phyloP scores from a whole-genome alignment of 2,329 filamentous ascomycete species.

The Rutstroemia sp. region DNA sequence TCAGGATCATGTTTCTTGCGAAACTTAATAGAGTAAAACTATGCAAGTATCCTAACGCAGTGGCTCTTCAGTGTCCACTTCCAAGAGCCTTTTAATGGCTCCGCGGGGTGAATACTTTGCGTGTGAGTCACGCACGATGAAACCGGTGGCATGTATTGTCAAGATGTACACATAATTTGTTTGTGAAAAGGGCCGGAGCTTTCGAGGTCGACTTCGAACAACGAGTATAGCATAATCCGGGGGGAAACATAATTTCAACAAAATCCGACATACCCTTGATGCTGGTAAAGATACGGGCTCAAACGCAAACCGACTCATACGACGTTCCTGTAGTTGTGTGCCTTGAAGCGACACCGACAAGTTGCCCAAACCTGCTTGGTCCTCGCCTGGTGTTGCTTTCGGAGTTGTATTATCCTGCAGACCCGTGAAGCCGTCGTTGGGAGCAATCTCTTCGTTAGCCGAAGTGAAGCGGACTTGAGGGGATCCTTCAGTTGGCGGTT shows the following conservation, averaged over 20 bases:
- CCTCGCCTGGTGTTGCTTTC: constrained; percentile 13
- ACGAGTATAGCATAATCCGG: neutral
- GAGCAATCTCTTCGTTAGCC: constrained; percentile 61
- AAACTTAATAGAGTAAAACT: neutral
- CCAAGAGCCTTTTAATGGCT: no score
- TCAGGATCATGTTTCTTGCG: neutral
- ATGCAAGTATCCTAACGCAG: no score
- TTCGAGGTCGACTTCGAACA: neutral
- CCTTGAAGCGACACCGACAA: constrained; percentile 67
- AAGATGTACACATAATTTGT: no score
- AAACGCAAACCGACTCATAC: constrained; percentile 81
- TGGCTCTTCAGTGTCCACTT: no score
- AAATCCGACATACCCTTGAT: constrained; percentile 60
- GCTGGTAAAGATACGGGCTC: constrained; percentile 84
- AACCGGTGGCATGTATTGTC: no score
- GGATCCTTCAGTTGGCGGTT: constrained; percentile 22
- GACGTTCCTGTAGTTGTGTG: constrained; percentile 69
- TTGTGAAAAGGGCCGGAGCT: neutral
- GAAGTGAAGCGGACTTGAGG: constrained; percentile 65
- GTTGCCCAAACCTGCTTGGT: constrained; percentile 22
- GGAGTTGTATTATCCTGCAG: constrained; percentile 20
- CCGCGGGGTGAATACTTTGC: no score
- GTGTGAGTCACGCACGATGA: no score
- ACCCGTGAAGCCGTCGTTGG: constrained; percentile 31
- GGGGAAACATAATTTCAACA: neutral